Base-by-base conservation (phyloP, 2,329 filamentous ascomycete species). In the Botrytis fabae region DNA sequence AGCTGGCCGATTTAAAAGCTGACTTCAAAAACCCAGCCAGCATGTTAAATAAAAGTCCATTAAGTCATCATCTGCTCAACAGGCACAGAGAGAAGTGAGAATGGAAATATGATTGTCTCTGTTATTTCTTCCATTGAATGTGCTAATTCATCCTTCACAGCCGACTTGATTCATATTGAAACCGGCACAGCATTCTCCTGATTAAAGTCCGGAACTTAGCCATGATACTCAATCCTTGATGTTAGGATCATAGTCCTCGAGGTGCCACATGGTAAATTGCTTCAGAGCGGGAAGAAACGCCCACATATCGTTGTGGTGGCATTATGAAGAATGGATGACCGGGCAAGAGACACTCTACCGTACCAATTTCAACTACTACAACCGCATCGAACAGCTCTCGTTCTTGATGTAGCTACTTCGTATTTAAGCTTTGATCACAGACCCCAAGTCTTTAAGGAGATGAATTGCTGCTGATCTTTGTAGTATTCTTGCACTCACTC, bases 321-420 rank as follows among this genome's bases (percentile, higher is more conserved):
- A 65, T 42, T 20, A n/a, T 44, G 32, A 9, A 2, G 16, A 54
- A 54, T 40, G 35, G 1, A 28, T 22, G 38, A 22, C 48, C 10
- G 22, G 22, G 16, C 20, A 25, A 48, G 59, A 16, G 57, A 18
- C 42, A 4, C 9, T 57, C 28, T 51, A 32, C 32, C 14, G 18
- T 51, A 16, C 40, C 10, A 10, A 38, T 35, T 46, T 44, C 32
- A 70, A 16, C 8, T 22, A 71, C 8, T 48, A 68, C 32, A 66
- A 57, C 28, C 70, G 44, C 61, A 68, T 35, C 44, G 48, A 72
- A 32, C 28, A 72, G 32, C 64, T 25, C 46, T 71, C 22, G n/a
- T 65, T 9, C 9, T 54, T 40, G 6, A 65, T 44, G 8, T 35
- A 42, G n/a, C 28, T 10, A 9, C 35, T 14, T 57, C 25, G 9